These are phyloP conservation scores for Fusarium begoniae DNA, from an alignment of 2,329 filamentous ascomycete genomes.

Conservation along the genomic window DNA sequence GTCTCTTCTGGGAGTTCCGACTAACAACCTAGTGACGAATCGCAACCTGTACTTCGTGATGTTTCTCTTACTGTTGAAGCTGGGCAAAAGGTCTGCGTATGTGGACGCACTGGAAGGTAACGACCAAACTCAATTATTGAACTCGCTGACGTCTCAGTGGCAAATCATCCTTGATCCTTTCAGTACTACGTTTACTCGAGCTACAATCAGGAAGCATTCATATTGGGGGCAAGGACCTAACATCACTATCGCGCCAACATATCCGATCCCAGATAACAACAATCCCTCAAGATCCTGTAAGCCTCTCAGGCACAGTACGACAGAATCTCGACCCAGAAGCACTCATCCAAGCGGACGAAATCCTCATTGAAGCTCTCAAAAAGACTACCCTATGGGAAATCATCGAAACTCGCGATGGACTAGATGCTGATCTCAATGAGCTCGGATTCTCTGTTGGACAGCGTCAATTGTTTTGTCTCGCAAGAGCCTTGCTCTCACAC, in stretches of 20 bases:
- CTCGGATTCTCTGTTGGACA: slow-evolving; percentile 55
- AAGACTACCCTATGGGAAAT: slow-evolving; percentile 54
- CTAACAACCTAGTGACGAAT: slow-evolving; percentile 25
- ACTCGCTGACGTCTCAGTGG: slow-evolving; percentile 48
- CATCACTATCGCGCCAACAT: slow-evolving; percentile 51
- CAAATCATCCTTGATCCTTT: slow-evolving; percentile 59
- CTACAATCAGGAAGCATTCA: slow-evolving; percentile 49
- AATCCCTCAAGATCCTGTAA: slow-evolving; percentile 60
- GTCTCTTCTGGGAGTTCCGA: accelerated
- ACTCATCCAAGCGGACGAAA: slow-evolving; percentile 46
- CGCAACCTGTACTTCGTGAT: slow-evolving; percentile 14
- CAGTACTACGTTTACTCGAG: slow-evolving; percentile 60
- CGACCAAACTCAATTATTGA: accelerated
- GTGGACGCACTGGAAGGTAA: slow-evolving; percentile 57
- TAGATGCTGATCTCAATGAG: slow-evolving; percentile 48
- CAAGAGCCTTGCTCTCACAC: slow-evolving; percentile 52
- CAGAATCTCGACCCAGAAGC: slow-evolving; percentile 57
- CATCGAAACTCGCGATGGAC: slow-evolving; percentile 49
- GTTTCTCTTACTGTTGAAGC: slow-evolving; percentile 39
- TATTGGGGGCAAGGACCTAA: slow-evolving; percentile 55
- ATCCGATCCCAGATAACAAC: slow-evolving; percentile 55
- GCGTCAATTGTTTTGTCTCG: slow-evolving; percentile 58
- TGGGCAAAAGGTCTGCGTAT: slow-evolving; percentile 60
- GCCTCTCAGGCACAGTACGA: slow-evolving; percentile 56
- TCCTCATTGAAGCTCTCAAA: slow-evolving; percentile 53